A percentile compares a stretch with the other conserved stretches of the same genome.
phyloP scores from a whole-genome alignment of 2,329 filamentous ascomycete genomes.

The Penicillium polonicum region DNA sequence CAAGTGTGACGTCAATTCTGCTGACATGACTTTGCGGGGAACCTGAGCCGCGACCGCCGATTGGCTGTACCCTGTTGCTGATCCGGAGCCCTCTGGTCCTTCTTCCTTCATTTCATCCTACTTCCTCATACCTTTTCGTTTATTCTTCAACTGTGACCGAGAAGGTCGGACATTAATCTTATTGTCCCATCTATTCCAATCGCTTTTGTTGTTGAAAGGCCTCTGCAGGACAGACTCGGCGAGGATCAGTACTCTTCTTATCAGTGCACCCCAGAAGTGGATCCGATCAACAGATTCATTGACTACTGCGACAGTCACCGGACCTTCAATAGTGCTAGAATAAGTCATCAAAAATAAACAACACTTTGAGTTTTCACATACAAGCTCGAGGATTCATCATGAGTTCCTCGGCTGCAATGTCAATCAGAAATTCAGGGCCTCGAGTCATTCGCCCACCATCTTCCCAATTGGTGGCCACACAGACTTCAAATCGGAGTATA shows the following conservation, averaged over 20 bases:
- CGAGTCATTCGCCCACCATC: conserved; percentile 11
- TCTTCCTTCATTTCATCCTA: background rate
- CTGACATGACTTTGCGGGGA: background rate
- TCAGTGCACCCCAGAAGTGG: background rate
- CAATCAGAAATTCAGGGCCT: conserved; percentile 5
- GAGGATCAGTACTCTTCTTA: background rate
- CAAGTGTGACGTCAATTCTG: background rate
- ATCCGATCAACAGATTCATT: background rate
- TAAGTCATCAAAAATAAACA: no score
- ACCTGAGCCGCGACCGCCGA: background rate
- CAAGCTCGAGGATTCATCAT: conserved; percentile 7
- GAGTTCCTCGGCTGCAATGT: conserved; percentile 15
- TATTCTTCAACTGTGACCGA: background rate
- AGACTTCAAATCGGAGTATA: conserved; percentile 9
- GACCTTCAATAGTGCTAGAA: background rate
- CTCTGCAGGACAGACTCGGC: background rate
- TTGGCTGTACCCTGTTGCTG: background rate
- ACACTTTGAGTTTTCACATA: background rate
- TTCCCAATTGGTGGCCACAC: conserved; percentile 9
- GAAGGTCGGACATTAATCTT: background rate
- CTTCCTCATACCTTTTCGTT: background rate
- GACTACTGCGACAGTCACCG: background rate
- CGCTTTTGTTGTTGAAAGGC: background rate
- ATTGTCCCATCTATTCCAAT: background rate
- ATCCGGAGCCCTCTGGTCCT: background rate